phyloP scores from a whole-genome alignment of 2,329 filamentous ascomycete genomes.

The Dactylonectria estremocensis region DNA sequence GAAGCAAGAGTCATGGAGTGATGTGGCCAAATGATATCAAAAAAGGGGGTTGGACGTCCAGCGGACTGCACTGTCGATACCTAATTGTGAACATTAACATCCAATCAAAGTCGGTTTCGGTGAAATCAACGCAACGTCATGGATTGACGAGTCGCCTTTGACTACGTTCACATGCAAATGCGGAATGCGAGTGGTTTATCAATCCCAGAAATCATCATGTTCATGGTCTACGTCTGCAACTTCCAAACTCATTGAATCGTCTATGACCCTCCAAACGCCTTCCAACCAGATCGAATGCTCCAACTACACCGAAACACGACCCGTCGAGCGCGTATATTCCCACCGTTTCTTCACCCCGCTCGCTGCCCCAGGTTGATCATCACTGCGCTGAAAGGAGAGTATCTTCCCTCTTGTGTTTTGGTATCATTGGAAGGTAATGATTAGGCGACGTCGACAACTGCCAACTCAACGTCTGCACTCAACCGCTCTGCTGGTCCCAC shows the following conservation, averaged over 20 bases:
- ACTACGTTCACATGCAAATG: neutral
- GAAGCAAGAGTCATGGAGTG: conserved; percentile 30
- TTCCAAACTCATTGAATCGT: conserved; percentile 57
- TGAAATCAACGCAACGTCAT: neutral
- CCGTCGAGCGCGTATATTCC: conserved; percentile 37
- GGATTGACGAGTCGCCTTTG: neutral
- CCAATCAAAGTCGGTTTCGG: neutral
- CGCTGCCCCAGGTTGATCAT: conserved; percentile 28
- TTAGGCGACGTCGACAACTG: conserved; percentile 39
- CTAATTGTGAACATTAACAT: no score
- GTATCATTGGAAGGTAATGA: conserved; percentile 48
- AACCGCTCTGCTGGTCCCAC: conserved; percentile 30
- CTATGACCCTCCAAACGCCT: conserved; percentile 59
- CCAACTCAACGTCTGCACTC: conserved; percentile 38
- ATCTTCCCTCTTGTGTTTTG: conserved; percentile 40
- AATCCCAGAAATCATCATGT: conserved; percentile 49
- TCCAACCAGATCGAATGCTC: conserved; percentile 54
- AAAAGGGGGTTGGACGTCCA: neutral
- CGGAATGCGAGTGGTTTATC: neutral
- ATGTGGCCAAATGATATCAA: neutral
- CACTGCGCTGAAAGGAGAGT: conserved; percentile 27
- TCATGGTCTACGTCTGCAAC: conserved; percentile 53
- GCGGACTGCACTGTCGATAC: neutral
- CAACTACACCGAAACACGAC: conserved; percentile 43
- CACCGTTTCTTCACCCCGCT: conserved; percentile 33